These are phyloP conservation scores for Starmera dryadoides DNA, from an alignment of 805 yeast species.

Conservation along the genomic window DNA sequence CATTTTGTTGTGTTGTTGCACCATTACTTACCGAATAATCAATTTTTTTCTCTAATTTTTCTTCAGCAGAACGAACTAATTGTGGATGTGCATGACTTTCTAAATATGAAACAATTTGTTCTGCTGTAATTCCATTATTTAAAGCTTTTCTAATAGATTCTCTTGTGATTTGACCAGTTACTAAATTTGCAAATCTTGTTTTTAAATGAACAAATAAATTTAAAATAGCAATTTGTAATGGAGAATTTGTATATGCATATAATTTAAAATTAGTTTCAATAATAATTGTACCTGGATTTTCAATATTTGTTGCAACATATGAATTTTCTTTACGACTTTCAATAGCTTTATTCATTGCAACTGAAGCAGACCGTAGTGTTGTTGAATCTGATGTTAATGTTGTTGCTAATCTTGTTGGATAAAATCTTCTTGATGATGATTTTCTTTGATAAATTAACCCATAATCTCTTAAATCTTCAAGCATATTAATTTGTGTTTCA, in stretches of 20 bases:
- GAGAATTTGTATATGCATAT: slow-evolving; percentile 90
- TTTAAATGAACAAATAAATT: slow-evolving; percentile 82
- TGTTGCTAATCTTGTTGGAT: slow-evolving; percentile 87
- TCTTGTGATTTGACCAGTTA: slow-evolving; percentile 87
- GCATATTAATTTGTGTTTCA: slow-evolving; percentile 77
- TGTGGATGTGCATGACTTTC: slow-evolving; percentile 93
- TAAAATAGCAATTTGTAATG: slow-evolving; percentile 88
- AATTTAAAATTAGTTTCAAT: slow-evolving; percentile 91
- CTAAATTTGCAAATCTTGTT: slow-evolving; percentile 85
- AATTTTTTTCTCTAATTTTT: slow-evolving; percentile 53
- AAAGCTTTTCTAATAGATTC: slow-evolving; percentile 85
- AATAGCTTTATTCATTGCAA: slow-evolving; percentile 66
- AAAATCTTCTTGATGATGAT: slow-evolving; percentile 56
- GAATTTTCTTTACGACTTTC: slow-evolving; percentile 22
- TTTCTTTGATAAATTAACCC: slow-evolving; percentile 76
- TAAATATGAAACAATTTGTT: slow-evolving; percentile 83
- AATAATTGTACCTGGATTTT: slow-evolving; percentile 62
- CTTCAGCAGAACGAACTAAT: slow-evolving; percentile 71
- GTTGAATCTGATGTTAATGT: slow-evolving; percentile 81
- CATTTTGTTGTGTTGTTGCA: too few species aligned
- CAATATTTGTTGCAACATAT: slow-evolving; percentile 9
- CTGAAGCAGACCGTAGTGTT: slow-evolving; percentile 63
- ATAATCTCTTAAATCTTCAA: slow-evolving; percentile 84
- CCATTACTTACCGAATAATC: slow-evolving; percentile 43
- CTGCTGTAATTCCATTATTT: slow-evolving; percentile 86